Conservation (phyloP, 192 early-diverging fungal genomes). For the Coemansia sp. region DNA sequence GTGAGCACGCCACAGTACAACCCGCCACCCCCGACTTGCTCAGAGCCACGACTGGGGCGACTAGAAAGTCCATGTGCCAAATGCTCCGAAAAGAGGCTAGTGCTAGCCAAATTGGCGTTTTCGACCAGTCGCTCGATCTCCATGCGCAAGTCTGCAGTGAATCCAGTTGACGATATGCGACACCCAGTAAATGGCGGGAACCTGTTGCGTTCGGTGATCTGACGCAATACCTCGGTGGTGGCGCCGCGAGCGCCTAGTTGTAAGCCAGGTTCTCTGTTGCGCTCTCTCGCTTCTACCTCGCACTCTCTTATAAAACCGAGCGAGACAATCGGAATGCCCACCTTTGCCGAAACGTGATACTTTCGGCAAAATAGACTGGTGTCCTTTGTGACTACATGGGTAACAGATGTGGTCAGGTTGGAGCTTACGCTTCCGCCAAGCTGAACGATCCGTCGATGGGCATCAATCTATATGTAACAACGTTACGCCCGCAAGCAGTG, state of each 20-base stretch:
- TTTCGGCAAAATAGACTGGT: slow-evolving; percentile 26
- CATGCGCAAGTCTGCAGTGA: slow-evolving; percentile 27
- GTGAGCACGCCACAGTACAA: slow-evolving; percentile 35
- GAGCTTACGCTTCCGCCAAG: slow-evolving; percentile 40
- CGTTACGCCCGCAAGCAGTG: neutral
- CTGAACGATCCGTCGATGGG: slow-evolving; percentile 34
- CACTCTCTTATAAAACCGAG: slow-evolving; percentile 42
- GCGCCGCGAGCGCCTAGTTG: neutral
- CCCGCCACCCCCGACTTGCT: slow-evolving; percentile 40
- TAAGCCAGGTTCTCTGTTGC: neutral
- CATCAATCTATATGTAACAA: slow-evolving; percentile 15
- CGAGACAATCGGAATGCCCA: slow-evolving; percentile 44
- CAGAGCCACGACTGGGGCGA: too few species aligned
- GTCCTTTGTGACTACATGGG: slow-evolving; percentile 39
- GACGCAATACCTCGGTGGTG: slow-evolving; percentile 3
- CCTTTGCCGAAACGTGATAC: slow-evolving; percentile 39
- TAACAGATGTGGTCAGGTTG: slow-evolving; percentile 44
- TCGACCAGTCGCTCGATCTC: slow-evolving; percentile 32
- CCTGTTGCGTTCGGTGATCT: slow-evolving; percentile 25
- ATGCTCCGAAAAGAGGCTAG: neutral
- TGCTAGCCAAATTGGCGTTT: neutral
- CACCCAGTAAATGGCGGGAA: slow-evolving; percentile 47
- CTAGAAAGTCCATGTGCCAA: neutral
- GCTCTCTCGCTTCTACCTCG: slow-evolving; percentile 26
- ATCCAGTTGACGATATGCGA: slow-evolving; percentile 42